Evolutionary conservation across 2,329 filamentous ascomycete species (phyloP).

Genomic region (Epichloe sp.): DNA sequence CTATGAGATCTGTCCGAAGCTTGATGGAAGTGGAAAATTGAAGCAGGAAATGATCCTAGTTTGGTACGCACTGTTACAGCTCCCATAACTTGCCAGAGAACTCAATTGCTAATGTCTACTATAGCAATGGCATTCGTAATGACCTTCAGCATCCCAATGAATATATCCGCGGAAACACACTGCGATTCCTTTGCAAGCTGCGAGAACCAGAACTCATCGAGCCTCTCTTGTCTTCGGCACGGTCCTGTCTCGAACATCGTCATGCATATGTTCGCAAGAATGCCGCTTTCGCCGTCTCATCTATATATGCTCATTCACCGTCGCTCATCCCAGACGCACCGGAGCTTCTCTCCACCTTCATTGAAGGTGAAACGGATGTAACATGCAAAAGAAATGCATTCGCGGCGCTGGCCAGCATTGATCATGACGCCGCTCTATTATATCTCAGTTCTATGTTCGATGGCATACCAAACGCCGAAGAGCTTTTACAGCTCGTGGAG

Average conservation of each 20-base stretch:
- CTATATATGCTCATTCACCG: constrained; percentile 83
- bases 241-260: constrained; percentile 85
- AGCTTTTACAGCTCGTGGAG: constrained; percentile 83
- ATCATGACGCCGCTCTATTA: constrained; percentile 80
- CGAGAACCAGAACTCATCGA: constrained; percentile 93
- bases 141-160: constrained; percentile 96
- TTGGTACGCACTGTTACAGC: constrained; percentile 44
- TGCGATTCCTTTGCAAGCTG: constrained; percentile 93
- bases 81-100: background rate
- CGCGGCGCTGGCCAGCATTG: constrained; percentile 78
- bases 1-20: constrained; percentile 97
- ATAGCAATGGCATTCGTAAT: constrained; percentile 92
- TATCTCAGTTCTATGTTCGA: constrained; percentile 87
- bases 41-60: constrained; percentile 99
- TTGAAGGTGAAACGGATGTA: constrained; percentile 80
- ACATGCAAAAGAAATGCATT: constrained; percentile 99
- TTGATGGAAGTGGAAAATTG: constrained; percentile 80
- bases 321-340: constrained; percentile 89
- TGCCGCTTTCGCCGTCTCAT: constrained; percentile 86
- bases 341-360: constrained; percentile 79
- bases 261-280: constrained; percentile 98
- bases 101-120: background rate
- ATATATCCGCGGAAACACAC: constrained; percentile 95
- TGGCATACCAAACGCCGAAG: constrained; percentile 85
- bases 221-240: constrained; percentile 81